These are phyloP conservation scores for Aspergillus sp. DNA, from an alignment of 2,329 filamentous ascomycete genomes.

Conservation along the genomic window DNA sequence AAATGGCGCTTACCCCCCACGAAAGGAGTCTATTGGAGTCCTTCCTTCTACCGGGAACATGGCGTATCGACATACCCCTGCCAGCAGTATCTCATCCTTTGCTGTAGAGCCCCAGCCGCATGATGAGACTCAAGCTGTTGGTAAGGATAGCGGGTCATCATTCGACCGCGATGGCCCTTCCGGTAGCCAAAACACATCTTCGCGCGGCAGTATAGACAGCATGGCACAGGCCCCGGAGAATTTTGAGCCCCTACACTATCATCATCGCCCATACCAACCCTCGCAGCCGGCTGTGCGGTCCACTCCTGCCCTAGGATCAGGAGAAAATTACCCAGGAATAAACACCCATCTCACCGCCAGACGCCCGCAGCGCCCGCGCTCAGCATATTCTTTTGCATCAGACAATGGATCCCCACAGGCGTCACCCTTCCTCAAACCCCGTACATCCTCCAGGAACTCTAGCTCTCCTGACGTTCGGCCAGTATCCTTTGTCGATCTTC, in stretches of 20 bases:
- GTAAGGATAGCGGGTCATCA: constrained; percentile 24
- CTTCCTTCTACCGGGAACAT: constrained; percentile 13
- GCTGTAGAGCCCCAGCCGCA: constrained; percentile 28
- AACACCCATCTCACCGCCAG: constrained; percentile 63
- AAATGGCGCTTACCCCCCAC: constrained; percentile 21
- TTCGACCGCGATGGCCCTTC: constrained; percentile 25
- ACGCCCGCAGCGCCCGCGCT: constrained; percentile 66
- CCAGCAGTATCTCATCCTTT: constrained; percentile 38
- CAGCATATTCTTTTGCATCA: constrained; percentile 72
- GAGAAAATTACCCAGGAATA: constrained; percentile 52
- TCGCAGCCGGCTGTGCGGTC: constrained; percentile 29
- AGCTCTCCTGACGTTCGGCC: constrained; percentile 60
- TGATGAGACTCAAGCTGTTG: constrained; percentile 19
- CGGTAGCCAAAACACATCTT: constrained; percentile 31
- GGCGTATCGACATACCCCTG: constrained; percentile 30
- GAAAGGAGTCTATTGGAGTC: constrained; percentile 25
- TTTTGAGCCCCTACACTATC: constrained; percentile 52
- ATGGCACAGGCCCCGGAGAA: constrained; percentile 32
- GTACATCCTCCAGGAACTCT: constrained; percentile 51
- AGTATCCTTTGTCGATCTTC: constrained; percentile 60
- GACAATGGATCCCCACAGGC: constrained; percentile 60
- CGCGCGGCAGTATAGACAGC: constrained; percentile 38
- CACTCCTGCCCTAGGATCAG: constrained; percentile 31
- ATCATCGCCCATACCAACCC: constrained; percentile 49
- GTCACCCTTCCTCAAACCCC: constrained; percentile 49